Base-by-base conservation (phyloP, 2,329 filamentous ascomycete species). In the Dryadomyces sulphureus region DNA sequence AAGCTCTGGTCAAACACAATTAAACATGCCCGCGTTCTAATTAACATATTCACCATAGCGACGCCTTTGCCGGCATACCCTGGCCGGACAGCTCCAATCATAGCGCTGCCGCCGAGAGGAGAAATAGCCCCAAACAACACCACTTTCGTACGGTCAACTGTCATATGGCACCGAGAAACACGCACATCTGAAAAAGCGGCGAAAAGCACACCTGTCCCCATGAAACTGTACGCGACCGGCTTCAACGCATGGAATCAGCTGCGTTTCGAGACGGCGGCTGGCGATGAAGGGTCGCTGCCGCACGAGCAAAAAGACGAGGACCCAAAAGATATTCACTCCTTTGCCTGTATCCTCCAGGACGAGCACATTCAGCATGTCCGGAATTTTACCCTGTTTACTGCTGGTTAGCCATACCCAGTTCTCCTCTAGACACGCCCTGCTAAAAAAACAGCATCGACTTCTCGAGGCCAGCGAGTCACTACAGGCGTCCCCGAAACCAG, bases 201-300 rank as follows among this genome's bases (percentile, higher is more conserved):
- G 9, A 32, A 32, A 32, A 32, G 27, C 9, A 32, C 27, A 32
- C 17, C 14, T 30, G 27, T 19, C 41, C 36, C 27, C 38, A 67
- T 75, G 71, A 62, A 70, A 45, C 57, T 80, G 5, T 73, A 71
- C 54, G 72, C 68, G 38, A 53, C 69, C 3, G 76, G 76, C 36
- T 70, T 75, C 59, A 79, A 80, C 54, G 72, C 73, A 45, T 79
- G 72, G 72, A 59, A 60, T 46, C 75, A 79, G 53, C 63, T 79
- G 16, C 52, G 55, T 2, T 69, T 76, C 48, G 38, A 7, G 16
- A 11, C 38, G 1, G 7, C 9, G 11, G 42, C 16, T 1, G 5
- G 6, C 4, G 2, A 34, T 3, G 46, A 34, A 38, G 17, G 5
- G 11, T 22, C 38, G n/a, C n/a, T n/a, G n/a, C n/a, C n/a, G n/a